Evolutionary conservation across 2,329 filamentous ascomycete genomes (phyloP).

Genomic region (Monosporascus sp.): DNA sequence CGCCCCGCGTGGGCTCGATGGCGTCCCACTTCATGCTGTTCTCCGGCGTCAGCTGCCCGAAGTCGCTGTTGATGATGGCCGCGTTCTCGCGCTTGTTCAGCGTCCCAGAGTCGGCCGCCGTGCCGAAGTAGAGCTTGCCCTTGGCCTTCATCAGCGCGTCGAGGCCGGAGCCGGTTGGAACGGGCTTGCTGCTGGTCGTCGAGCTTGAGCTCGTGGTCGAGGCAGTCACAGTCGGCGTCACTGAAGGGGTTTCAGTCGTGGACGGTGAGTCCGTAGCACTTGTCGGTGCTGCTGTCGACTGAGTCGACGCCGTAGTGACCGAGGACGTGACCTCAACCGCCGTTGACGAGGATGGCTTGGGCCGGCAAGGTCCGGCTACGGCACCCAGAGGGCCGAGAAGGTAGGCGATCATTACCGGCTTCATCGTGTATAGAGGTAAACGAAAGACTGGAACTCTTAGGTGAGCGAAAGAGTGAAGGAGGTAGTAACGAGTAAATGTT

Average conservation of each 20-base stretch:
- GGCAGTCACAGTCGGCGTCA: slow-evolving; percentile 3
- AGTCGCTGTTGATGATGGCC: slow-evolving; percentile 11
- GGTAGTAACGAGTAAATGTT: too few species aligned
- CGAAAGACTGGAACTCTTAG: background rate
- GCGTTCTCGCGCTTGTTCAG: slow-evolving; percentile 7
- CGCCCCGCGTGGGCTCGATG: slow-evolving; percentile 46
- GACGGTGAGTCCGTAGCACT: background rate
- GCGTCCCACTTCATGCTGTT: slow-evolving; percentile 50
- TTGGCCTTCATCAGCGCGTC: slow-evolving; percentile 16
- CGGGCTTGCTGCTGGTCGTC: background rate
- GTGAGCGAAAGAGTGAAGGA: background rate
- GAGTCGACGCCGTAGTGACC: background rate
- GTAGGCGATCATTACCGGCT: slow-evolving; percentile 11
- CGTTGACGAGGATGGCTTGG: slow-evolving; percentile 3
- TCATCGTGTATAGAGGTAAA: slow-evolving; percentile 8
- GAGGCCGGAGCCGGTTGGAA: slow-evolving; percentile 2
- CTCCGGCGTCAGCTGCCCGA: slow-evolving; percentile 21
- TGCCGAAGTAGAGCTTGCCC: slow-evolving; percentile 18
- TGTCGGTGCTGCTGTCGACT: background rate
- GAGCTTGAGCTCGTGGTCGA: background rate
- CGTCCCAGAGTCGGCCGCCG: slow-evolving; percentile 11
- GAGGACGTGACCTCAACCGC: background rate
- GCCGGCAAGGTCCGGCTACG: slow-evolving; percentile 10
- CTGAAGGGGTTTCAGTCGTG: slow-evolving; percentile 1
- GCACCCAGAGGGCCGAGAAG: slow-evolving; percentile 13